Percentiles rank a stretch among this genome's conserved stretches.
phyloP scores from a whole-genome alignment of 495 filamentous ascomycete genomes.

The Clohesyomyces aquaticus region DNA sequence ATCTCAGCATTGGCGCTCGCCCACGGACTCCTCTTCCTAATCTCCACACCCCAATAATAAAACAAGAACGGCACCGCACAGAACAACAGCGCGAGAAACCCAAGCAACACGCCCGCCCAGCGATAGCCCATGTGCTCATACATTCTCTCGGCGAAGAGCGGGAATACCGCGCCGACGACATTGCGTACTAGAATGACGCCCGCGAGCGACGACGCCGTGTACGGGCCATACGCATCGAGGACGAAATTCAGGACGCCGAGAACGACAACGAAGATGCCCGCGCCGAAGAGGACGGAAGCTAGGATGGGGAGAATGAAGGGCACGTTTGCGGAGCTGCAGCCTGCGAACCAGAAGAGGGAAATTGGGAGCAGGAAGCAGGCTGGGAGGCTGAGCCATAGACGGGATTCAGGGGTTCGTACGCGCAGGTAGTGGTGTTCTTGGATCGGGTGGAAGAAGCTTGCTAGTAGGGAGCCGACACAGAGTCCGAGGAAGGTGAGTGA shows the following conservation, averaged over 20 bases:
- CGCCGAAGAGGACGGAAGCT: constrained; percentile 42
- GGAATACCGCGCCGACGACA: constrained; percentile 50
- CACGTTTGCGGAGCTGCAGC: constrained; percentile 39
- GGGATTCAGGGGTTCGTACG: constrained; percentile 42
- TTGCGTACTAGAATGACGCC: constrained; percentile 55
- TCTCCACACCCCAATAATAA: background rate
- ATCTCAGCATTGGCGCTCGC: background rate
- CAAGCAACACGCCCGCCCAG: background rate
- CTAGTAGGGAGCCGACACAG: constrained; percentile 57
- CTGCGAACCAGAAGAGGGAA: constrained; percentile 45
- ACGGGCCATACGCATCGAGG: constrained; percentile 58
- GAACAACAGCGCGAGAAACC: background rate
- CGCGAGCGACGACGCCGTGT: constrained; percentile 54
- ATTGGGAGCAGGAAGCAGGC: constrained; percentile 41
- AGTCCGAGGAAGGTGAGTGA: constrained; percentile 70
- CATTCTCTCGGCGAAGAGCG: constrained; percentile 41
- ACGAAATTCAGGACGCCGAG: constrained; percentile 68
- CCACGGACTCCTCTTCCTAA: constrained; percentile 9
- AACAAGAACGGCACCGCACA: background rate
- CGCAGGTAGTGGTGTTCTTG: constrained; percentile 51
- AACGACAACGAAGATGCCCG: constrained; percentile 48
- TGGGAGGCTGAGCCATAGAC: constrained; percentile 42
- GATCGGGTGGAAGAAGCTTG: constrained; percentile 49
- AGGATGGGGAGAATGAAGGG: constrained; percentile 41
- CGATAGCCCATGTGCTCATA: constrained; percentile 2